Base-by-base conservation (phyloP, 2,329 filamentous ascomycete genomes). In the Fusarium sp. region DNA sequence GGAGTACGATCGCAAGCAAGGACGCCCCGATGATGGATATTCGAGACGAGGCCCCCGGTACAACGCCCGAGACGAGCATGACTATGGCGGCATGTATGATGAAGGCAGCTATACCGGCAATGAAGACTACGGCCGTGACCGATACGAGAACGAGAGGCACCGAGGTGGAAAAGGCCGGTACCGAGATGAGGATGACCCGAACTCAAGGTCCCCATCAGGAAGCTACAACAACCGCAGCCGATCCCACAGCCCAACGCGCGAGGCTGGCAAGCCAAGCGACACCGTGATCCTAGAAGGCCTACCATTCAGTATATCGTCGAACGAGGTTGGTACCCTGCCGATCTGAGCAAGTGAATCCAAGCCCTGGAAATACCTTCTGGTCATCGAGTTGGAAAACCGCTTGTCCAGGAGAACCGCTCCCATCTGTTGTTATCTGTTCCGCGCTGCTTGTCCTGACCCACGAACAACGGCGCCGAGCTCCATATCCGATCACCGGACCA, bases 281-380 rank as follows among this genome's bases (percentile, higher is more conserved):
- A 88, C 86, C 36, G 82, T 90, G 60, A 88, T 90, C 62, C 81
- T 90, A 49, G 88, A 90, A 75, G 87, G 87, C 62, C 75, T 90
- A 64, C 86, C 87, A 35, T 78, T 81, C 66, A 84, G 84, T 64
- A 81, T 88, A 67, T 85, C 85, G 67, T 82, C 86, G 79, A 83
- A 84, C 78, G 86, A 89, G 81, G 87, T 89, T 84, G 81, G 86
- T 80, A 74, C 71, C 75, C 77, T 77, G 36, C 63, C 55, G 69
- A 62, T 73, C 63, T 69, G 64, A 75, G 64, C 62, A 58, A 69
- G 63, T 65, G 56, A 58, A 64, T 58, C 40, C 24, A 67, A 55
- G 29, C 38, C 62, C 12, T 36, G 22, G 57, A 59, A 60, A 55
- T 51, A 20, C 51, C 55, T 62, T 62, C 33, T 69, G 51, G 66